Evolutionary conservation across 192 early-diverging fungal genomes (phyloP).

Genomic region (Funneliformis geosporum): DNA sequence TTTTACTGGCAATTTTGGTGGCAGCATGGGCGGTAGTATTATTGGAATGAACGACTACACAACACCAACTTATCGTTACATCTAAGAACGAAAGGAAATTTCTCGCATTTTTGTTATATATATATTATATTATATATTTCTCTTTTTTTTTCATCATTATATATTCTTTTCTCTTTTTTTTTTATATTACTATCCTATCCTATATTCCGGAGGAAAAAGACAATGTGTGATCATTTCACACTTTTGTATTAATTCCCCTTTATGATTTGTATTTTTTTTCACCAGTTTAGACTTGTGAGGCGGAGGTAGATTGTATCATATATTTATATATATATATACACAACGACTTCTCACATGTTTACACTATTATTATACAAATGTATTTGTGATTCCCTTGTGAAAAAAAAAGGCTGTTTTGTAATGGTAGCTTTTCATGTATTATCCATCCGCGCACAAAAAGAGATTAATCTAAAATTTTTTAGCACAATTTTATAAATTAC

Average conservation of each 20-base stretch:
- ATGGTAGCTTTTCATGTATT: background rate
- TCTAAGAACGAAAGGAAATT: slow-evolving; percentile 38
- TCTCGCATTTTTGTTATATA: too few relatives aligned
- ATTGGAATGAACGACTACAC: slow-evolving; percentile 53
- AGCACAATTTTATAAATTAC: background rate
- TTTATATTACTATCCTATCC: background rate
- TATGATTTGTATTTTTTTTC: background rate
- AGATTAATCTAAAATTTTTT: background rate
- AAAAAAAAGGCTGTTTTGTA: background rate
- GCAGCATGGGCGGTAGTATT: slow-evolving; percentile 43
- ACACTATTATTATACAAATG: background rate
- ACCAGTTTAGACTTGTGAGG: background rate
- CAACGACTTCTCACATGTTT: background rate
- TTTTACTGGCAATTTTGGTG: slow-evolving; percentile 22
- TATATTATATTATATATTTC: too few relatives aligned
- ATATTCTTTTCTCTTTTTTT: background rate
- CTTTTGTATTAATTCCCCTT: slow-evolving; percentile 1
- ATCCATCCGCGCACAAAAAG: background rate
- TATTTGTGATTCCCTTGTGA: background rate
- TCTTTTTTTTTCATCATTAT: background rate
- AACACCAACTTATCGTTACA: slow-evolving; percentile 41
- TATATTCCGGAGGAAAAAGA: background rate
- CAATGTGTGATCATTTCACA: background rate
- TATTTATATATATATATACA: too few relatives aligned
- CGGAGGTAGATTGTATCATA: background rate